Conservation (phyloP, 1,284 basidiomycete species). For the Gymnopus androsaceus region DNA sequence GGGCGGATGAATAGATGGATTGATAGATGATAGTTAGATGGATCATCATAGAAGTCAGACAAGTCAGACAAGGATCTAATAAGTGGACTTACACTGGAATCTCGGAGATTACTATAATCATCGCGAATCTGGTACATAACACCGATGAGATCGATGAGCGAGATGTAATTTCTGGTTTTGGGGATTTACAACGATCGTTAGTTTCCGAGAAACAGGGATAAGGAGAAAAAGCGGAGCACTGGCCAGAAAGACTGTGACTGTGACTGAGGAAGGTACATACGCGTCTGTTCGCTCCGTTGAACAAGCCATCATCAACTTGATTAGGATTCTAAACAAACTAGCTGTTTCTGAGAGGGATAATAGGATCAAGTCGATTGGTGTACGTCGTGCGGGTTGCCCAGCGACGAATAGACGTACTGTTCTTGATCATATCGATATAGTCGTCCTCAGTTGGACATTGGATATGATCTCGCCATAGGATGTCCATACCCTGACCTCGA, state of each 20-base stretch:
- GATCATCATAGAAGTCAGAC: neutral
- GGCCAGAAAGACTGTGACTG: neutral
- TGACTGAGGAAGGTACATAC: conserved; percentile 42
- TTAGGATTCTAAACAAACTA: conserved; percentile 87
- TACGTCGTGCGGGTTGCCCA: neutral
- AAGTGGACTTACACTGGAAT: conserved; percentile 59
- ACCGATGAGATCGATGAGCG: conserved; percentile 91
- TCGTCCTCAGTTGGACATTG: conserved; percentile 94
- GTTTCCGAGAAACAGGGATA: neutral
- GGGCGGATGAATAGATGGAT: too few relatives aligned
- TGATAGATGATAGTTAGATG: neutral
- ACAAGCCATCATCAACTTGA: conserved; percentile 96
- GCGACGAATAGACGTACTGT: conserved; percentile 61
- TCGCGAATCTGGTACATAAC: conserved; percentile 96
- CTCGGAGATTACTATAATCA: conserved; percentile 95
- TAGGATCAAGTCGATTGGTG: conserved; percentile 12
- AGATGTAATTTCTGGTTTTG: conserved; percentile 78
- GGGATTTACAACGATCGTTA: neutral
- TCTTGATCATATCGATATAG: conserved; percentile 95
- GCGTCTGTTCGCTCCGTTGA: conserved; percentile 59
- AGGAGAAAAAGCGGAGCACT: neutral
- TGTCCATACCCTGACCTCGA: conserved; percentile 93
- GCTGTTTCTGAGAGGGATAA: conserved; percentile 76
- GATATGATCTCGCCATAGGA: conserved; percentile 92
- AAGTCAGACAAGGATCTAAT: neutral